phyloP scores from a whole-genome alignment of 148 eudicot genomes.

The Amaranthus hypochondriacus region DNA sequence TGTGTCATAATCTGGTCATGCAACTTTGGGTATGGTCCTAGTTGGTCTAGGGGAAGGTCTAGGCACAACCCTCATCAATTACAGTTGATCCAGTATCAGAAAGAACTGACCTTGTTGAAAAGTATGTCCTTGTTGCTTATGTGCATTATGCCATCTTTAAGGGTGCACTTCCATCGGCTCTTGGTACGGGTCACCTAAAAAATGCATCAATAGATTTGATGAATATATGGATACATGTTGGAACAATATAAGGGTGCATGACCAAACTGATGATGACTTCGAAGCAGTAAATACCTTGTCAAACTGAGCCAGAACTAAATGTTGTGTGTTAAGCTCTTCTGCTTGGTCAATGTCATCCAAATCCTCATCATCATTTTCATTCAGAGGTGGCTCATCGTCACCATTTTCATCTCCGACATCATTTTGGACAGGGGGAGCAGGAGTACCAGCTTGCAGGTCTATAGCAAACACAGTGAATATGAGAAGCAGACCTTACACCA shows the following conservation, averaged over 20 bases:
- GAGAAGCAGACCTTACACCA: constrained; percentile 6
- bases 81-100: background rate
- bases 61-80: background rate
- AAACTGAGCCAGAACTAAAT: constrained; percentile 93
- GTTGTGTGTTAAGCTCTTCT: constrained; percentile 89
- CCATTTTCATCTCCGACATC: constrained; percentile 70
- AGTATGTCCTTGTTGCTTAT: constrained; percentile 86
- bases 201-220: background rate
- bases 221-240: background rate
- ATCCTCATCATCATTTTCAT: constrained; percentile 92
- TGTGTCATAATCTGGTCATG: too few species aligned
- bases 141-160: constrained; percentile 97
- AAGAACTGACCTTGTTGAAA: constrained; percentile 69
- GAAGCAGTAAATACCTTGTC: constrained; percentile 62
- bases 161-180: constrained; percentile 93
- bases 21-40: too few species aligned
- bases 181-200: constrained; percentile 80
- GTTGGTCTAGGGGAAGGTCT: background rate
- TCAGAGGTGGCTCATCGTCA: constrained; percentile 79
- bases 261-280: background rate
- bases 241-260: background rate
- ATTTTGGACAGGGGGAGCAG: constrained; percentile 56
- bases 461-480: constrained; percentile 18
- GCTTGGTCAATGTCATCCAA: constrained; percentile 81
- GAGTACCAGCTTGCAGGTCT: constrained; percentile 82